These are phyloP conservation scores for Trichosanthes truncata DNA, from an alignment of 306 rosid genomes.

Conservation along the genomic window DNA sequence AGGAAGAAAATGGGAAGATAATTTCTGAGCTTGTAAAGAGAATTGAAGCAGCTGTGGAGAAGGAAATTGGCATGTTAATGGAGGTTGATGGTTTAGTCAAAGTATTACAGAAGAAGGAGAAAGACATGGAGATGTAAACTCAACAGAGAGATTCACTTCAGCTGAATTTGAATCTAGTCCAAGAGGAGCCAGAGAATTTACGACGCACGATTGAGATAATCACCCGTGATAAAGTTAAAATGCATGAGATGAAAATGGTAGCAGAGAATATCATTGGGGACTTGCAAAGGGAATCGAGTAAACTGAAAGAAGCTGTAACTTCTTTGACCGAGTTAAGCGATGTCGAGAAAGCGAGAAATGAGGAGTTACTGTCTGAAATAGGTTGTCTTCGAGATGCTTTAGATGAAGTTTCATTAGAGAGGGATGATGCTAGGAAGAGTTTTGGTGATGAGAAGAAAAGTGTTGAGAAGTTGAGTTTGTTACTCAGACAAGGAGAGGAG, in stretches of 20 bases:
- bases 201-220: conserved; percentile 23
- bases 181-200: conserved; percentile 20
- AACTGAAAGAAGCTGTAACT: conserved; percentile 19
- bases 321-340: conserved; percentile 11
- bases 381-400: conserved; percentile 9
- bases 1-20: conserved; percentile 12
- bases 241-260: conserved; percentile 24
- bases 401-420: conserved; percentile 15
- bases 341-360: conserved; percentile 26
- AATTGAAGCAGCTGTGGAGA: conserved; percentile 19
- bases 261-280: conserved; percentile 25
- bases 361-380: conserved; percentile 26
- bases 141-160: conserved; percentile 8
- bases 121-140: conserved; percentile 21
- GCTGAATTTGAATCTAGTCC: conserved; percentile 12
- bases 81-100: conserved; percentile 20
- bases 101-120: conserved; percentile 37
- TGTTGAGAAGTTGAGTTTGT: conserved; percentile 26
- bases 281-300: conserved; percentile 21
- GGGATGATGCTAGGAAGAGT: conserved; percentile 18
- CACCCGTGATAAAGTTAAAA: conserved; percentile 18
- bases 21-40: conserved; percentile 24
- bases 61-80: conserved; percentile 22
- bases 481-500: conserved; percentile 24
- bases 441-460: conserved; percentile 36